These are phyloP conservation scores for Massariosphaeria phaeospora DNA, from an alignment of 495 filamentous ascomycete genomes.

Conservation along the genomic window DNA sequence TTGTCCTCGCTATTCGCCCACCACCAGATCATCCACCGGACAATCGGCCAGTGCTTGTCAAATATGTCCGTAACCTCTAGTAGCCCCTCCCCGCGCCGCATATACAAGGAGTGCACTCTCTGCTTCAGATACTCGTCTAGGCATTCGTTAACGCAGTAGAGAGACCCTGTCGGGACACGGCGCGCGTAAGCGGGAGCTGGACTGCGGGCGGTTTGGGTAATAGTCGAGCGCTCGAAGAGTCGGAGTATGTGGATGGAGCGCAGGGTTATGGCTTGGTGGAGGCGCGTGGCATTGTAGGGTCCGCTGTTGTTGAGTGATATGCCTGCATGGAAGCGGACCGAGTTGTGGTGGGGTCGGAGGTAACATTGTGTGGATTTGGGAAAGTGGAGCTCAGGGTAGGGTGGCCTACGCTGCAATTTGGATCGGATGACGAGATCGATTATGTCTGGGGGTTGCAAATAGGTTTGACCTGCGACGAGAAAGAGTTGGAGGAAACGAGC, in stretches of 20 bases:
- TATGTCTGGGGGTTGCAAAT: slow-evolving; percentile 14
- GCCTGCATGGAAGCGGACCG: background rate
- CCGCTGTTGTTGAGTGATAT: background rate
- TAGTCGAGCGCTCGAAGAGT: slow-evolving; percentile 12
- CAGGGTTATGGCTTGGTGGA: background rate
- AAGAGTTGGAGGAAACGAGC: slow-evolving; percentile 3
- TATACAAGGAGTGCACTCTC: background rate
- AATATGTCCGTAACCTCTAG: background rate
- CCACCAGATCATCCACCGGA: slow-evolving; percentile 17
- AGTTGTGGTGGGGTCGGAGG: background rate
- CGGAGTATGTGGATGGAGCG: background rate
- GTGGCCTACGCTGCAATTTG: background rate
- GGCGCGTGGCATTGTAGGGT: too few species aligned
- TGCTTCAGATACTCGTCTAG: background rate
- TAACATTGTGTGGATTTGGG: slow-evolving; percentile 2
- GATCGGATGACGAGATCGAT: slow-evolving; percentile 20
- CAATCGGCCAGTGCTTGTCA: background rate
- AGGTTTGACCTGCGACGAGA: slow-evolving; percentile 10
- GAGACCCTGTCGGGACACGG: background rate
- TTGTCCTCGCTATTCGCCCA: slow-evolving; percentile 19
- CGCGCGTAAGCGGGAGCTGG: background rate
- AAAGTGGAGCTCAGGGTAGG: background rate
- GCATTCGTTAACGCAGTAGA: background rate
- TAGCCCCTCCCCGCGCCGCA: background rate
- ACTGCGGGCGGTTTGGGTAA: background rate